These are phyloP conservation scores for Aspergillus alliaceus DNA, from an alignment of 2,329 filamentous ascomycete genomes.

Conservation along the genomic window DNA sequence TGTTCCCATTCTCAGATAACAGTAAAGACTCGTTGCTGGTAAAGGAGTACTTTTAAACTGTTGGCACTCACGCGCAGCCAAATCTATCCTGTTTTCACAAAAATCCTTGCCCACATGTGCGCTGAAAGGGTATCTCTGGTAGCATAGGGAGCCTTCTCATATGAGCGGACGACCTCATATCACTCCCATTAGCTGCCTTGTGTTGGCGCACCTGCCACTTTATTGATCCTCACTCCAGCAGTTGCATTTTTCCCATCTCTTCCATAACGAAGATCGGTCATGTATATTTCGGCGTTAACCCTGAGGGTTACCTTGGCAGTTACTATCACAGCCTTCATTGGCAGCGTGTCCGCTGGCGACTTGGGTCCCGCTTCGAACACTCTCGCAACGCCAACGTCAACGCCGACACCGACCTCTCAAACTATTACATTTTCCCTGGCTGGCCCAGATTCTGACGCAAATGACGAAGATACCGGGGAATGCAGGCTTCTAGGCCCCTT, in stretches of 20 bases:
- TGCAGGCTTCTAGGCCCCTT: conserved; percentile 88
- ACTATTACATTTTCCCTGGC: conserved; percentile 17
- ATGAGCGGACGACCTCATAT: not conserved
- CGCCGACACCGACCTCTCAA: conserved; percentile 22
- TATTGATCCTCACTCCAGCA: not conserved
- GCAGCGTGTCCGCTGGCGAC: conserved; percentile 12
- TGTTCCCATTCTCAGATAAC: conserved; percentile 6
- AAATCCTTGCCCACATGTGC: not conserved
- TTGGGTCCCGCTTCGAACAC: conserved; percentile 14
- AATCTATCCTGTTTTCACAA: not conserved
- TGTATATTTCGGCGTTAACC: conserved; percentile 4
- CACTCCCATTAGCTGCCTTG: not conserved
- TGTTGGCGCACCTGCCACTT: not conserved
- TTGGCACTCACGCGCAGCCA: not conserved
- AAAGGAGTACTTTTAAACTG: conserved; percentile 12
- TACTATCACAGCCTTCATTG: conserved; percentile 9
- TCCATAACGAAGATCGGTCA: not conserved
- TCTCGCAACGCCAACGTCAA: conserved; percentile 16
- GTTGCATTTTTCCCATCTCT: not conserved
- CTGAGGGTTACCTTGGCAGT: conserved; percentile 1
- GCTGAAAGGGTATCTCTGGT: not conserved
- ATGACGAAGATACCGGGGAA: conserved; percentile 64
- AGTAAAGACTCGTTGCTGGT: conserved; percentile 20
- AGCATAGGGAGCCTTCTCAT: not conserved
- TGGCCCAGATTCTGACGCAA: conserved; percentile 27